Conservation (phyloP, 139 green algal species). For the Tetratostichococcus sp. region DNA sequence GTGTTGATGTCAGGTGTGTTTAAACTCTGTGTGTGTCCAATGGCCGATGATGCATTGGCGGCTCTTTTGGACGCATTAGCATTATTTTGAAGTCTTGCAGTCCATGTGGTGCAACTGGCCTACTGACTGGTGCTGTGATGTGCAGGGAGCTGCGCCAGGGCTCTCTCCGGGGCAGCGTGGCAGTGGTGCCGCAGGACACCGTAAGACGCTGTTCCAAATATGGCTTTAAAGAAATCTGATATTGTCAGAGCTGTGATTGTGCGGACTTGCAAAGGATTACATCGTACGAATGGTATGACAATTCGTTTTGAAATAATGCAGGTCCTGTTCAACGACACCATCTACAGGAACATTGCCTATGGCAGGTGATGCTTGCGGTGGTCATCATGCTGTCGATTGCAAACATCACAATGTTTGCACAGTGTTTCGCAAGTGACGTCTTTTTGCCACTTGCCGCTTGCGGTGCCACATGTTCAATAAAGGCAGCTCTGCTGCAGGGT, state of each 20-base stretch:
- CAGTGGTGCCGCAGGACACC: constrained; percentile 86
- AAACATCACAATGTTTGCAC: too few species aligned
- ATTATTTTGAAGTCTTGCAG: too few species aligned
- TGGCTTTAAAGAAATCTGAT: constrained; percentile 58
- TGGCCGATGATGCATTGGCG: too few species aligned
- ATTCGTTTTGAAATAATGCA: constrained; percentile 61
- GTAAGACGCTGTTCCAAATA: constrained; percentile 59
- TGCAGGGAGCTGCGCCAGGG: constrained; percentile 39
- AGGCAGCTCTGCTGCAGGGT: constrained; percentile 28
- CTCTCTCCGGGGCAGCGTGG: constrained; percentile 62
- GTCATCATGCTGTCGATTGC: too few species aligned
- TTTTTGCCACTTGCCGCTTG: too few species aligned
- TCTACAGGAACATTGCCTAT: constrained; percentile 66
- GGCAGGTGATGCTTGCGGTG: too few species aligned
- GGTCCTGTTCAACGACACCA: constrained; percentile 67
- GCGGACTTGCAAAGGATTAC: constrained; percentile 42
- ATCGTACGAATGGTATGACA: constrained; percentile 46
- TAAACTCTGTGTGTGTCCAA: too few species aligned
- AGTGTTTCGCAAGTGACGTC: too few species aligned
- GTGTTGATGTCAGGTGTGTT: constrained; percentile 50
- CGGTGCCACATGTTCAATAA: too few species aligned
- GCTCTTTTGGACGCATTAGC: too few species aligned
- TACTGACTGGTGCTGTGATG: too few species aligned
- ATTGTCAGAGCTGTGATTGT: constrained; percentile 57
- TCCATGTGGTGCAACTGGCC: too few species aligned